These are phyloP conservation scores for Urtica urens DNA, from an alignment of 306 rosid species.

Conservation along the genomic window DNA sequence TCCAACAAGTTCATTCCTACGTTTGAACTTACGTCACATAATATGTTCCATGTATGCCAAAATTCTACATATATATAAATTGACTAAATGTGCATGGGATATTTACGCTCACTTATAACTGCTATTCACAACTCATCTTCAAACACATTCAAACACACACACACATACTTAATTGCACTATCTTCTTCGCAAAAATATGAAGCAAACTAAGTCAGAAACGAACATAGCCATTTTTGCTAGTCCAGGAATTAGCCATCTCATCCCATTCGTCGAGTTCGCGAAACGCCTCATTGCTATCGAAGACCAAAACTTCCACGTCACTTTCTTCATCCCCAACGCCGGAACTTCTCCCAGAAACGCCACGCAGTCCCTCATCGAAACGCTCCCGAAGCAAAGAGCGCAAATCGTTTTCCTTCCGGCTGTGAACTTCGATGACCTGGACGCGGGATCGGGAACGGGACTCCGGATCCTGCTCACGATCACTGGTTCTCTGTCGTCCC, in stretches of 20 bases:
- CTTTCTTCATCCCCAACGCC: constrained; percentile 13
- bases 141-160: too few relatives aligned
- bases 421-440: constrained; percentile 16
- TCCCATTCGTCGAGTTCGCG: constrained; percentile 16
- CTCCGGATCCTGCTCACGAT: constrained; percentile 1
- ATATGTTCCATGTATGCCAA: too few relatives aligned
- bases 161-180: too few relatives aligned
- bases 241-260: constrained; percentile 21
- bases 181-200: too few relatives aligned
- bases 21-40: too few relatives aligned
- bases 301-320: constrained; percentile 10
- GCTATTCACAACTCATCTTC: too few relatives aligned
- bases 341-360: background rate
- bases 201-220: constrained; percentile 2
- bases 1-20: too few relatives aligned
- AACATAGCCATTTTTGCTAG: constrained; percentile 15
- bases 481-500: constrained; percentile 13
- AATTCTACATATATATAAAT: too few relatives aligned
- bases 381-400: background rate
- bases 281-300: constrained; percentile 13
- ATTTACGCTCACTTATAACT: too few relatives aligned
- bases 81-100: too few relatives aligned
- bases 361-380: constrained; percentile 7
- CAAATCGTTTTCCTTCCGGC: constrained; percentile 14
- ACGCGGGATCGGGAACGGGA: background rate